Base-by-base conservation (phyloP, 2,329 filamentous ascomycete genomes). In the Aspergillus sergii region DNA sequence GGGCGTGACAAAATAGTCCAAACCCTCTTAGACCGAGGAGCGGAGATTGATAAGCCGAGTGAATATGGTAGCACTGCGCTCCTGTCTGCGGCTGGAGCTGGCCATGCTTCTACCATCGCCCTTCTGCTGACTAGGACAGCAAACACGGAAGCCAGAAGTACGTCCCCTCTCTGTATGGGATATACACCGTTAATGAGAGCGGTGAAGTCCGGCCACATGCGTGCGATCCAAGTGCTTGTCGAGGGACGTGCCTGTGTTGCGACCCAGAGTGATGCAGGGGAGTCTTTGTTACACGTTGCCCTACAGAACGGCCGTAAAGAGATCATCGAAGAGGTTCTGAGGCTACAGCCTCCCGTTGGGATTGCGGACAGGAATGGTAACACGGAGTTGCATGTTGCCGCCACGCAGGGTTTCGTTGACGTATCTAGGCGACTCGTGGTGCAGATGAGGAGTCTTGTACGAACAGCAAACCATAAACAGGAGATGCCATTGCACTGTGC, bases 321-420 rank as follows among this genome's bases (percentile, higher is more conserved):
- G 14, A 53, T 43, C 16, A 43, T 59, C 34, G 14, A 30, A 6
- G 32, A 53, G 2, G 32, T 53, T 2, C 5, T 45, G 3, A 4
- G 36, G 10, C 7, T 36, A 9, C 7, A 34, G 2, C 23, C 32
- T 19, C 46, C 9, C 1, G 34, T 43, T 14, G 58, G 46, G 3
- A 19, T 43, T 2, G 19, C 48, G 11, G 58, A 59, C 32, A 26
- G 2, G 2, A 32, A 54, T 30, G 58, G 58, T 11, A 32, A 59
- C 19, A 59, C 58, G 23, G 58, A 32, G n/a, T 30, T 59, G 26
- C 58, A 59, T 10, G 21, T 53, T 1, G 58, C 58, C 12, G 21
- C 46, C 14, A 53, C 19, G 11, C 12, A 45, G 26, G 58, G 58
- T 12, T 48, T 43, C 12, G 21, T 53, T 12, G 36, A 43, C 5